Percentiles rank a stretch among this genome's conserved stretches.
phyloP scores from a whole-genome alignment of 2,329 filamentous ascomycete species.

The Fusarium nodosum region DNA sequence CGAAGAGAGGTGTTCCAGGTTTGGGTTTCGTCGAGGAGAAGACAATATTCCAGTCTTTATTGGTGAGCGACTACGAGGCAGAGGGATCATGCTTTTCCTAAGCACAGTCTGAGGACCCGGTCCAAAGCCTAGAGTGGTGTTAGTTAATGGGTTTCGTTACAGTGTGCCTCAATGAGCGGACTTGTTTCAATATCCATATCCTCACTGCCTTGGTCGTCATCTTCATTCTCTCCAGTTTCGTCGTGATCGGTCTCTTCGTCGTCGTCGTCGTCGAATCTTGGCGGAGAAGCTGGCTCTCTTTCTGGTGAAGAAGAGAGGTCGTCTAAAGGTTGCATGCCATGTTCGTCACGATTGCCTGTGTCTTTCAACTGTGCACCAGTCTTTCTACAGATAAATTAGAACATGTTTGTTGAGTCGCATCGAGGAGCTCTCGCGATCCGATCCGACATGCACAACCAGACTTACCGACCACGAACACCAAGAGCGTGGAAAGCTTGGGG shows the following conservation, averaged over 20 bases:
- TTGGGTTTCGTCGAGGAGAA: conserved; percentile 73
- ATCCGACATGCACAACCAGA: conserved; percentile 21
- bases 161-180: conserved; percentile 48
- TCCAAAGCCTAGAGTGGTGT: conserved; percentile 60
- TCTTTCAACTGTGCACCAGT: conserved; percentile 88
- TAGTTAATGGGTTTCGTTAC: conserved; percentile 30
- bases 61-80: conserved; percentile 69
- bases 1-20: conserved; percentile 67
- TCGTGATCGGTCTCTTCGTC: conserved; percentile 29
- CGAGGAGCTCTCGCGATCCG: background rate
- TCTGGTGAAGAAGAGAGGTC: conserved; percentile 90
- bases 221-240: conserved; percentile 46
- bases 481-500: conserved; percentile 54
- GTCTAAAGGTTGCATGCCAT: conserved; percentile 91
- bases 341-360: conserved; percentile 83
- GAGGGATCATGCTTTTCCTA: conserved; percentile 63
- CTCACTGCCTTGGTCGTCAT: conserved; percentile 53
- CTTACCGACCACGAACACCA: conserved; percentile 57
- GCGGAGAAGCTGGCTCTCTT: conserved; percentile 57
- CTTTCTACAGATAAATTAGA: conserved; percentile 70
- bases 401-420: background rate
- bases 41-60: conserved; percentile 72
- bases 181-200: conserved; percentile 68
- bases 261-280: conserved; percentile 45
- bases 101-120: conserved; percentile 68